These are phyloP conservation scores for Plenodomus biglobosus DNA, from an alignment of 2,329 filamentous ascomycete genomes.

Conservation along the genomic window DNA sequence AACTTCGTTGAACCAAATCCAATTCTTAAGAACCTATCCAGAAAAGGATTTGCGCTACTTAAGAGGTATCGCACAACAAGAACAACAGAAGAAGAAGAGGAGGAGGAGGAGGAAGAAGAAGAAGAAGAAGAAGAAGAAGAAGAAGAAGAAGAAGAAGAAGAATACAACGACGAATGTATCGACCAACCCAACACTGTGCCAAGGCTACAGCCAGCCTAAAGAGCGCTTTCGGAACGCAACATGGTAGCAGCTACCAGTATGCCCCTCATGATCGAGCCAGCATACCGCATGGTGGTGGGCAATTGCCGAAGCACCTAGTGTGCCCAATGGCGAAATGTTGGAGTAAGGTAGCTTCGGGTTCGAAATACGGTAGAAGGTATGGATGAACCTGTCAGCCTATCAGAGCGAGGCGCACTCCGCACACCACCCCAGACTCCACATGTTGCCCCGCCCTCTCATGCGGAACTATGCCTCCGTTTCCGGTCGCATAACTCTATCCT, in stretches of 20 bases:
- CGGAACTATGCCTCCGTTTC: slow-evolving; percentile 6
- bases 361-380: slow-evolving; percentile 6
- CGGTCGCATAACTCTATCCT: background rate
- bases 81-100: slow-evolving; percentile 4
- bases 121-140: slow-evolving; percentile 6
- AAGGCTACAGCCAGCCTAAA: background rate
- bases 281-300: slow-evolving; percentile 2
- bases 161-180: slow-evolving; percentile 1
- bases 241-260: slow-evolving; percentile 2
- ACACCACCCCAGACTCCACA: slow-evolving; percentile 24
- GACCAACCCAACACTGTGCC: background rate
- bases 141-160: slow-evolving; percentile 5
- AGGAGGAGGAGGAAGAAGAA: too few relatives aligned
- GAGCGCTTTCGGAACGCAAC: background rate
- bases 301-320: slow-evolving; percentile 16
- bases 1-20: background rate
- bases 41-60: slow-evolving; percentile 4
- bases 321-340: slow-evolving; percentile 1
- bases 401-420: slow-evolving; percentile 18
- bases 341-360: slow-evolving; percentile 2
- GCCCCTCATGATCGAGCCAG: slow-evolving; percentile 1
- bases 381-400: slow-evolving; percentile 14
- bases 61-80: slow-evolving; percentile 14
- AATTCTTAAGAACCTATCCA: slow-evolving; percentile 9
- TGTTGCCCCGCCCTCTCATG: background rate